Evolutionary conservation across 2,329 filamentous ascomycete species (phyloP).

Genomic region (Hypocrella siamensis): DNA sequence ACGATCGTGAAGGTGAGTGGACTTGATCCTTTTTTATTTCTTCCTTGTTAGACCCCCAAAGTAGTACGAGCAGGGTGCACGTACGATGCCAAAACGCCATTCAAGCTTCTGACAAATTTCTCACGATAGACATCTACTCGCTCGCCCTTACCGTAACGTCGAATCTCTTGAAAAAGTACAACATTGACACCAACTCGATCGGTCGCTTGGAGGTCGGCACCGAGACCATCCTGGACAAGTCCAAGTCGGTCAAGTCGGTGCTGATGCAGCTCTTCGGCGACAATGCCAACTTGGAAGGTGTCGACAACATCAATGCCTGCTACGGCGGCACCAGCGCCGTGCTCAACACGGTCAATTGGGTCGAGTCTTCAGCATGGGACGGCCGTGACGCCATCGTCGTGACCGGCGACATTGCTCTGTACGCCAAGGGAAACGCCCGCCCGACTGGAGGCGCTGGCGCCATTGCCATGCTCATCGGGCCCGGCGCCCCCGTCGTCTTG

Average conservation of each 20-base stretch:
- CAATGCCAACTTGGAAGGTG: conserved; percentile 72
- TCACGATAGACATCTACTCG: conserved; percentile 63
- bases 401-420: conserved; percentile 70
- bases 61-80: no score
- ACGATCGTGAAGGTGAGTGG: conserved; percentile 65
- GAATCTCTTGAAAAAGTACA: conserved; percentile 69
- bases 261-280: conserved; percentile 76
- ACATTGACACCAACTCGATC: conserved; percentile 62
- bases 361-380: conserved; percentile 79
- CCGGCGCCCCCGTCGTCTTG: conserved; percentile 59
- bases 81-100: no score
- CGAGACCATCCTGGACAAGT: conserved; percentile 77
- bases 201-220: conserved; percentile 75
- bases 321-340: conserved; percentile 76
- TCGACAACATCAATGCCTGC: conserved; percentile 74
- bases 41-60: conserved; percentile 1
- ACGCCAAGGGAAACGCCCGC: conserved; percentile 69
- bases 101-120: not conserved
- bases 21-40: conserved; percentile 3
- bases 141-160: conserved; percentile 64
- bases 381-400: conserved; percentile 68
- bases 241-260: conserved; percentile 79
- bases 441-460: conserved; percentile 69
- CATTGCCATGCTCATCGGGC: conserved; percentile 65
- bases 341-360: conserved; percentile 73